Conservation (phyloP, 768 basidiomycete genomes). For the Amylocystis lapponica region DNA sequence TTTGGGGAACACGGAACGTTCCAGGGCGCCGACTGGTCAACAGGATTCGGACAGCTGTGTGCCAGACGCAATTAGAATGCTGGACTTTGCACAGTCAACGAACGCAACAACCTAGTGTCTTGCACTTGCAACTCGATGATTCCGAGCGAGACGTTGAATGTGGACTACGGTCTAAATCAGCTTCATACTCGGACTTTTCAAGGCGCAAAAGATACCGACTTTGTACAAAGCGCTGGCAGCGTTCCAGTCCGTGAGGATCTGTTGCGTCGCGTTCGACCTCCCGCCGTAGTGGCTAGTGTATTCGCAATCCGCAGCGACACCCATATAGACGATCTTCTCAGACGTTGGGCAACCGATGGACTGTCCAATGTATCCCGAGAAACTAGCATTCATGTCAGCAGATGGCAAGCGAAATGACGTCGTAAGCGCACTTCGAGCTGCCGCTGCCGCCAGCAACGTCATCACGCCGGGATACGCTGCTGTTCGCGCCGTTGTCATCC, state of each 20-base stretch:
- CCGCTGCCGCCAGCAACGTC: conserved; percentile 48
- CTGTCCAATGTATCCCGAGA: conserved; percentile 61
- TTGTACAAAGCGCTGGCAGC: conserved; percentile 71
- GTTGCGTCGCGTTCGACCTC: conserved; percentile 58
- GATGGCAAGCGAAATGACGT: neutral
- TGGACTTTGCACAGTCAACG: neutral
- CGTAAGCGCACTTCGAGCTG: conserved; percentile 47
- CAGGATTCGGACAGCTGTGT: conserved; percentile 57
- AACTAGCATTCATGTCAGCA: conserved; percentile 38
- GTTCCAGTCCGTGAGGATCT: conserved; percentile 78
- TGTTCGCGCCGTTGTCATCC: conserved; percentile 26
- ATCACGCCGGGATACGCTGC: conserved; percentile 39
- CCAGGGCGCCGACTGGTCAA: conserved; percentile 58
- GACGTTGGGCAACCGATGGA: conserved; percentile 65
- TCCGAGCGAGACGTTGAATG: conserved; percentile 82
- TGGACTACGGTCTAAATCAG: conserved; percentile 34
- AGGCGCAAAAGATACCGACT: conserved; percentile 24
- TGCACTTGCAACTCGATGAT: conserved; percentile 77
- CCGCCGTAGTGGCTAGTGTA: conserved; percentile 64
- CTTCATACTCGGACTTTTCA: conserved; percentile 20
- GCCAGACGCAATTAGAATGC: too few relatives aligned
- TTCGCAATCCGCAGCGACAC: conserved; percentile 83
- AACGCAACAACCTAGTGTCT: conserved; percentile 38
- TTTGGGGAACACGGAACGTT: conserved; percentile 59
- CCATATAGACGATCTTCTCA: conserved; percentile 78